These are phyloP conservation scores for Diaporthe velutina DNA, from an alignment of 2,329 filamentous ascomycete species.

Conservation along the genomic window DNA sequence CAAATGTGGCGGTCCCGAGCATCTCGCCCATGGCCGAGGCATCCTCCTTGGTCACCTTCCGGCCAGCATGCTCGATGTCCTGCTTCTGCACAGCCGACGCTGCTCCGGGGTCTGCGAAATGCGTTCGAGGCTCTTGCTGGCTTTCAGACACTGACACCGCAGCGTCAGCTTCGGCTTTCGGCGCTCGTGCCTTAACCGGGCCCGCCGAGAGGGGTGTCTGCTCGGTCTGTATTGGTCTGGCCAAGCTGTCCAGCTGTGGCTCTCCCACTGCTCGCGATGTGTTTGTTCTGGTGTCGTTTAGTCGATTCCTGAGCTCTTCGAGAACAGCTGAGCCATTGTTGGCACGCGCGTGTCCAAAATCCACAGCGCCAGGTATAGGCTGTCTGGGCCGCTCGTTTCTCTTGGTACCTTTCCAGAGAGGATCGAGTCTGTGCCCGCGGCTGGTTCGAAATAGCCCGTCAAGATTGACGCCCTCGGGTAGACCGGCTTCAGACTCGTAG, in stretches of 20 bases:
- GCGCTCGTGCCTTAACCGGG: not conserved
- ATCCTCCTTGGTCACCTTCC: slow-evolving; percentile 43
- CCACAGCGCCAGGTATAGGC: slow-evolving; percentile 19
- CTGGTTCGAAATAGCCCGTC: slow-evolving; percentile 38
- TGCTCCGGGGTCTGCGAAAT: not conserved
- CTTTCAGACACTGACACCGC: slow-evolving; percentile 4
- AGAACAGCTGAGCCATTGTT: slow-evolving; percentile 25
- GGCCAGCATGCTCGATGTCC: not conserved
- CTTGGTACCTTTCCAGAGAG: slow-evolving; percentile 39
- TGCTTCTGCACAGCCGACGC: slow-evolving; percentile 6
- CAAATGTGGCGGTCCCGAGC: slow-evolving; percentile 43
- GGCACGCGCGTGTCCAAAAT: slow-evolving; percentile 5
- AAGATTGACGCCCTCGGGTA: slow-evolving; percentile 33
- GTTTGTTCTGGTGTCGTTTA: too few species aligned
- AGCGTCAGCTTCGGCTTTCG: not conserved
- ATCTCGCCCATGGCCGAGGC: slow-evolving; percentile 43
- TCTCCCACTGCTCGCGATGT: not conserved
- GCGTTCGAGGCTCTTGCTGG: slow-evolving; percentile 9
- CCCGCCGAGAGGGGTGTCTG: not conserved
- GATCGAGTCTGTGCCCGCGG: slow-evolving; percentile 31
- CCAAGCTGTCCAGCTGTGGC: not conserved
- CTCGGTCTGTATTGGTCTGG: not conserved
- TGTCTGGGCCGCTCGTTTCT: slow-evolving; percentile 11
- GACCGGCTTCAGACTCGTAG: not conserved
- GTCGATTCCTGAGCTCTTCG: slow-evolving; percentile 11